Percentiles rank a stretch among this genome's conserved stretches.
These are phyloP conservation scores for Peribolospora baueri DNA, from an alignment of 768 basidiomycete genomes.

Conservation along the genomic window DNA sequence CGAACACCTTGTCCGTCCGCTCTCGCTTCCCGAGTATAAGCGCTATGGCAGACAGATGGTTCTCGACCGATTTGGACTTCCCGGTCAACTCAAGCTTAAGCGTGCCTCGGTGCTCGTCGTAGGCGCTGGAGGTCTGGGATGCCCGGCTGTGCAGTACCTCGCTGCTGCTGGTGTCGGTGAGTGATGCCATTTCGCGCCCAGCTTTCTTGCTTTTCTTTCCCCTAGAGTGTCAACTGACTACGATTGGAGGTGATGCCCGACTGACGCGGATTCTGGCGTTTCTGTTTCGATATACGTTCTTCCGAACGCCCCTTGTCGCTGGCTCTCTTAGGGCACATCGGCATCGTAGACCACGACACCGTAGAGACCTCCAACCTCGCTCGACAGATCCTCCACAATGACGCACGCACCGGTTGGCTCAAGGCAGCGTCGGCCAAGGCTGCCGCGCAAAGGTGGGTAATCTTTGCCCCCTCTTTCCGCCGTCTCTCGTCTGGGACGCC, in stretches of 20 bases:
- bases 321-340: constrained; percentile 38
- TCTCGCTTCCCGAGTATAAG: constrained; percentile 33
- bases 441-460: constrained; percentile 37
- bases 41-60: constrained; percentile 97
- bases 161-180: constrained; percentile 74
- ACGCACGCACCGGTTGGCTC: constrained; percentile 39
- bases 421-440: constrained; percentile 63
- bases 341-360: constrained; percentile 64
- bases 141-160: constrained; percentile 82
- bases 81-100: constrained; percentile 65
- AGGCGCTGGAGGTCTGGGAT: constrained; percentile 88
- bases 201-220: neutral
- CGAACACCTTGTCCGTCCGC: too few species aligned
- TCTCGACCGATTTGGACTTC: constrained; percentile 47
- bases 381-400: constrained; percentile 70
- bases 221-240: neutral
- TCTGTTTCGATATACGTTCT: constrained; percentile 3
- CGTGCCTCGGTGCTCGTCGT: constrained; percentile 56
- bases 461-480: neutral
- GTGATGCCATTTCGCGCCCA: constrained; percentile 13
- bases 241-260: neutral
- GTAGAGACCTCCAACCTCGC: constrained; percentile 79
- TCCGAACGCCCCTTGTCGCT: neutral
- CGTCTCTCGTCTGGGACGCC: neutral
- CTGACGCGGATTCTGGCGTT: too few species aligned